phyloP scores from a whole-genome alignment of 768 basidiomycete genomes.

The Mycena olivaceomarginata region DNA sequence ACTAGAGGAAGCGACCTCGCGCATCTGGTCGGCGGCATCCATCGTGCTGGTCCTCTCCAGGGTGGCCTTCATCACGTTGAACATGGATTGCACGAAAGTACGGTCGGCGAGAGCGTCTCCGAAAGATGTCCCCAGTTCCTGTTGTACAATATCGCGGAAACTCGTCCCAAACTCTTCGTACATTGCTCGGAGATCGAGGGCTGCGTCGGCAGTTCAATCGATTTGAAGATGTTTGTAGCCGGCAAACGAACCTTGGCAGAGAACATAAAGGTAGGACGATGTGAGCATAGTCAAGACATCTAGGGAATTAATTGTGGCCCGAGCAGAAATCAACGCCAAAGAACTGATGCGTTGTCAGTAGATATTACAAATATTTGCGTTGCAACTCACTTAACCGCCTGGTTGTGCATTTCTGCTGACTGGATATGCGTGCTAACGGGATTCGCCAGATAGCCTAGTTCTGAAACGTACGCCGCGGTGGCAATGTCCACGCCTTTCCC shows the following conservation, averaged over 20 bases:
- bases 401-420: slow-evolving; percentile 91
- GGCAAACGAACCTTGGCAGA: slow-evolving; percentile 74
- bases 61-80: slow-evolving; percentile 65
- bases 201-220: slow-evolving; percentile 53
- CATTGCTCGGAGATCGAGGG: slow-evolving; percentile 86
- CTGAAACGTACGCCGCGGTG: slow-evolving; percentile 86
- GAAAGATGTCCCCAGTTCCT: slow-evolving; percentile 70
- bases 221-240: neutral
- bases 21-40: slow-evolving; percentile 84
- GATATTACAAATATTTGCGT: too few relatives aligned
- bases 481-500: slow-evolving; percentile 89
- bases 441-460: slow-evolving; percentile 86
- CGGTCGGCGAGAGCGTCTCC: slow-evolving; percentile 55
- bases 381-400: slow-evolving; percentile 82
- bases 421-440: slow-evolving; percentile 89
- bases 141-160: slow-evolving; percentile 66
- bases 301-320: slow-evolving; percentile 85
- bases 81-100: slow-evolving; percentile 62
- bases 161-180: slow-evolving; percentile 75
- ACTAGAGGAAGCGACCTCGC: slow-evolving; percentile 73
- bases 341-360: slow-evolving; percentile 22
- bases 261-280: slow-evolving; percentile 83
- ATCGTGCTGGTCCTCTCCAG: slow-evolving; percentile 82
- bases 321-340: slow-evolving; percentile 75
- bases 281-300: slow-evolving; percentile 87